These are phyloP conservation scores for Brettanomyces nanus DNA, from an alignment of 805 yeast species.

Conservation along the genomic window DNA sequence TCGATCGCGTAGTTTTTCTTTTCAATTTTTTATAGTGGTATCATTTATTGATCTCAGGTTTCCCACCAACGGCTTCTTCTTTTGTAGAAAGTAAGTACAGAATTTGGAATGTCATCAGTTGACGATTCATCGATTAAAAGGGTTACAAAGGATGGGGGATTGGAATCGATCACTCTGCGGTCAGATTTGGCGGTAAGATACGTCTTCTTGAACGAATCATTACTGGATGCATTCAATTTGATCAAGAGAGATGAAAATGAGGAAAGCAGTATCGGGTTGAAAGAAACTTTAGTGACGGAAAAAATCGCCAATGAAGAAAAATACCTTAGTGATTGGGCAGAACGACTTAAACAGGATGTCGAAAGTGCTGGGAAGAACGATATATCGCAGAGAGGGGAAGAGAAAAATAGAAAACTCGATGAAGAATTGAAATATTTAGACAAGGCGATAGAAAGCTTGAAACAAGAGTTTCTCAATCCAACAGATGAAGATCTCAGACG, in stretches of 20 bases:
- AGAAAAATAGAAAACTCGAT: constrained; percentile 9
- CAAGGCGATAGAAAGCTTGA: constrained; percentile 9
- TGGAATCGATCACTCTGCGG: constrained; percentile 24
- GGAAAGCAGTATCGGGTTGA: constrained; percentile 13
- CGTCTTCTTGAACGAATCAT: constrained; percentile 24
- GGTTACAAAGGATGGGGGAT: constrained; percentile 15
- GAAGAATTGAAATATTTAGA: constrained; percentile 2
- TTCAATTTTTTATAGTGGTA: background rate
- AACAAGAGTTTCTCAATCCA: constrained; percentile 18
- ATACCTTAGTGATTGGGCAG: constrained; percentile 13
- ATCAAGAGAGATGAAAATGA: constrained; percentile 6
- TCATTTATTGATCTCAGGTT: background rate
- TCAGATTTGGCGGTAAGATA: constrained; percentile 28
- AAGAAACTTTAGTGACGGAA: constrained; percentile 14
- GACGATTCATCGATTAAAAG: constrained; percentile 21
- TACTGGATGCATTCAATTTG: constrained; percentile 16
- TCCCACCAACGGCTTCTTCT: too few relatives aligned
- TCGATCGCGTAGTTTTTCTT: background rate
- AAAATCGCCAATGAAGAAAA: constrained; percentile 9
- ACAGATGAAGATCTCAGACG: constrained; percentile 9
- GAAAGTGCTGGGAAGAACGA: background rate
- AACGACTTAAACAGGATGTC: constrained; percentile 9
- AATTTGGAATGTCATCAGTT: constrained; percentile 5
- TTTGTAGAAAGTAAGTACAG: too few relatives aligned
- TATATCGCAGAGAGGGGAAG: background rate